Conservation (phyloP, 2,329 filamentous ascomycete species). For the Exophiala xenobiotica region DNA sequence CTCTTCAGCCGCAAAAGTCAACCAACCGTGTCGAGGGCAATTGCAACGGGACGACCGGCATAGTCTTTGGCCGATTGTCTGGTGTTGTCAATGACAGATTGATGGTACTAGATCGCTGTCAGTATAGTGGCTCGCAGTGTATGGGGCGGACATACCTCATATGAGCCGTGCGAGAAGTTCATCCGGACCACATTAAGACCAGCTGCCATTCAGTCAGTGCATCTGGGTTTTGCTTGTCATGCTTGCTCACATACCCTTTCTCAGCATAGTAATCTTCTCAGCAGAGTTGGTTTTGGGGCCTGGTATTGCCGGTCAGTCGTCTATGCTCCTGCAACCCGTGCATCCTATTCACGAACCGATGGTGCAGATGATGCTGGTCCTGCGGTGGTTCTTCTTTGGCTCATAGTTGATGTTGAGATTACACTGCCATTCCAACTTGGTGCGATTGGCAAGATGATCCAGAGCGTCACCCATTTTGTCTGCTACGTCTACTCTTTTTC, state of each 20-base stretch:
- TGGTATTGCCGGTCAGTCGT: conserved; percentile 31
- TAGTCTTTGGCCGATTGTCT: conserved; percentile 78
- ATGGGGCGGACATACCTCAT: conserved; percentile 56
- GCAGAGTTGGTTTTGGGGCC: conserved; percentile 98
- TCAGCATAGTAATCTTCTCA: conserved; percentile 93
- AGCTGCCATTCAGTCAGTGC: conserved; percentile 45
- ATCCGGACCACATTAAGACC: conserved; percentile 99
- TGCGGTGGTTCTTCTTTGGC: conserved; percentile 85
- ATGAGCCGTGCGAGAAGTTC: conserved; percentile 96
- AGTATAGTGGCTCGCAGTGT: conserved; percentile 18
- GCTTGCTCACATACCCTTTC: conserved; percentile 53
- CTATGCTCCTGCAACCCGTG: not conserved
- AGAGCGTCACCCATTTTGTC: conserved; percentile 66
- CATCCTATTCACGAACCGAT: conserved; percentile 63
- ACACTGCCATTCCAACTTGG: conserved; percentile 68
- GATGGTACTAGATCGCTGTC: conserved; percentile 68
- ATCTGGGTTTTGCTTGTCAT: not conserved
- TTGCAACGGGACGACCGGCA: conserved; percentile 83
- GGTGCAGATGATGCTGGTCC: conserved; percentile 97
- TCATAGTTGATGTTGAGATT: conserved; percentile 85
- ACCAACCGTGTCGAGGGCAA: conserved; percentile 80
- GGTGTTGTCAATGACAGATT: conserved; percentile 96
- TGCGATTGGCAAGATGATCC: conserved; percentile 80
- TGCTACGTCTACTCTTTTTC: conserved; percentile 5
- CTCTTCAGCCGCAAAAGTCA: not conserved